Conservation (phyloP, 352 stramenopile genomes). For the Globisporangium uncinulatum region DNA sequence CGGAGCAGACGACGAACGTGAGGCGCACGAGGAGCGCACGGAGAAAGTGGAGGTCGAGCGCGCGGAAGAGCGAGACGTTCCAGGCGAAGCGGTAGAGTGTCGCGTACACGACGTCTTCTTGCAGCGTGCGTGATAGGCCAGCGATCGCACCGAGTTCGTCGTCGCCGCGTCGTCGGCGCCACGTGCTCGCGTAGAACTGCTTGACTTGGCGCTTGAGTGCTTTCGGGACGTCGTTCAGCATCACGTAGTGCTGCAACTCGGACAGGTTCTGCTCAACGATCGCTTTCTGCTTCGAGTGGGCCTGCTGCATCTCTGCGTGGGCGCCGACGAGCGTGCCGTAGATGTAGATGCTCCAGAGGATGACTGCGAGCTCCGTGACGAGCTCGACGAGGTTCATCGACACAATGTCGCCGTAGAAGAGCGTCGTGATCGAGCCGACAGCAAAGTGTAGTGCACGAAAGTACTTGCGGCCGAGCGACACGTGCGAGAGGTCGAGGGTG, state of each 20-base stretch:
- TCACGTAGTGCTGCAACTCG: constrained; percentile 64
- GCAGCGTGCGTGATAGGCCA: constrained; percentile 38
- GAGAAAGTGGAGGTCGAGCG: constrained; percentile 53
- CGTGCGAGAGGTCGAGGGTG: constrained; percentile 18
- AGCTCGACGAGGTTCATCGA: constrained; percentile 64
- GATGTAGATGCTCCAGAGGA: constrained; percentile 65
- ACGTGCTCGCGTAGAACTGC: constrained; percentile 63
- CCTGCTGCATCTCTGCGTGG: constrained; percentile 45
- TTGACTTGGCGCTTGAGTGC: constrained; percentile 64
- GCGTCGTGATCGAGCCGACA: constrained; percentile 56
- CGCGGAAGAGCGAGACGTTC: constrained; percentile 42
- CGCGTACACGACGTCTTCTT: constrained; percentile 55
- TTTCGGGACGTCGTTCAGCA: constrained; percentile 65
- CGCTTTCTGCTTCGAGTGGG: constrained; percentile 36
- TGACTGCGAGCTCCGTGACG: constrained; percentile 48
- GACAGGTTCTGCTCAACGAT: constrained; percentile 59
- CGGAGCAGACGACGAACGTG: constrained; percentile 57
- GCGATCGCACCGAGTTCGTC: constrained; percentile 45
- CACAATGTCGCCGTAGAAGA: constrained; percentile 66
- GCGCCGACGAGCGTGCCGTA: constrained; percentile 59
- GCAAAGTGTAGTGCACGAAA: constrained; percentile 57
- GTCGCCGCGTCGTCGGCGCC: constrained; percentile 42
- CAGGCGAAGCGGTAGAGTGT: constrained; percentile 46
- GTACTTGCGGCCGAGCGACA: constrained; percentile 54
- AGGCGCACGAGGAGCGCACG: constrained; percentile 47